phyloP scores from a whole-genome alignment of 176 grass and related monocot genomes.

The Pontederia paniculata region DNA sequence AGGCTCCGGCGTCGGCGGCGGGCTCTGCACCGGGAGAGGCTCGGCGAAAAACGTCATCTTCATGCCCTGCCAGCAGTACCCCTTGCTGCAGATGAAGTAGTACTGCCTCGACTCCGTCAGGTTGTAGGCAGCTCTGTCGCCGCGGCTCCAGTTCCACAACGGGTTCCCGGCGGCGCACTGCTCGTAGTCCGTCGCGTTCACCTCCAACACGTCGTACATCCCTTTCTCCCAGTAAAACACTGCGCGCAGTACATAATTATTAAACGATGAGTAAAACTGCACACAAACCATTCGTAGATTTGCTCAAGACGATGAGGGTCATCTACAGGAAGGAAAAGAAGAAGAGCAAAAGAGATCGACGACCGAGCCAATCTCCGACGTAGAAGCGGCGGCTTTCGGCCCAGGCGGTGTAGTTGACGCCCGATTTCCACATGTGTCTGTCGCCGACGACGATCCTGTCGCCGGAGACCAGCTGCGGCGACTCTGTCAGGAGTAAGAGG shows the following conservation, averaged over 20 bases:
- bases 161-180: slow-evolving; percentile 28
- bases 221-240: slow-evolving; percentile 40
- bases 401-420: too few species aligned
- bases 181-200: slow-evolving; percentile 38
- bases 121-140: slow-evolving; percentile 27
- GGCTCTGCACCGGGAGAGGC: background rate
- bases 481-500: too few species aligned
- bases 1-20: background rate
- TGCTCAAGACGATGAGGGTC: too few species aligned
- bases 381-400: too few species aligned
- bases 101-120: slow-evolving; percentile 30
- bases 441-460: too few species aligned
- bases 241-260: background rate
- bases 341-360: too few species aligned
- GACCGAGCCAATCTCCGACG: too few species aligned
- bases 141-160: slow-evolving; percentile 31
- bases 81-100: slow-evolving; percentile 81
- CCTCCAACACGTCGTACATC: slow-evolving; percentile 54
- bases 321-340: too few species aligned
- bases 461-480: too few species aligned
- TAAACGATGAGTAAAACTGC: too few species aligned
- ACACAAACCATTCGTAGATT: too few species aligned
- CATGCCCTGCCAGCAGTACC: slow-evolving; percentile 65
- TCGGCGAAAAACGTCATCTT: slow-evolving; percentile 44
- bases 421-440: too few species aligned